These are phyloP conservation scores for peach (Prunus persica) DNA, from an alignment of 306 rosid genomes.

Conservation along the genomic window DNA sequence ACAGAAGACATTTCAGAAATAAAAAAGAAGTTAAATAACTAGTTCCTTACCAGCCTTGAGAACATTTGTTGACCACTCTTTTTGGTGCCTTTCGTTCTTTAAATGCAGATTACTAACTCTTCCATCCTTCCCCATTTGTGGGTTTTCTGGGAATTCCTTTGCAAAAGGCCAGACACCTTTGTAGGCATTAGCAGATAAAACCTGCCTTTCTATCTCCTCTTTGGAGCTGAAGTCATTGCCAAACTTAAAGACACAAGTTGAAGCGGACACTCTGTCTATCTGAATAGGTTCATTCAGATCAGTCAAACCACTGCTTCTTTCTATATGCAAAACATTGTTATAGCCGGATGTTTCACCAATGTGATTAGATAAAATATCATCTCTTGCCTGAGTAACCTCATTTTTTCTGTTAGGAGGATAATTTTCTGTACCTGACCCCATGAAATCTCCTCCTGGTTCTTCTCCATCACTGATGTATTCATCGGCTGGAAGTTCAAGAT, in stretches of 20 bases:
- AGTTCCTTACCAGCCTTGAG: too few relatives aligned
- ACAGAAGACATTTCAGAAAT: too few relatives aligned
- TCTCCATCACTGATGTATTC: conserved; percentile 21
- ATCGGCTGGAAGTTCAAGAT: conserved; percentile 36
- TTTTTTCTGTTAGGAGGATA: not conserved
- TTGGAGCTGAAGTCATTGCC: not conserved
- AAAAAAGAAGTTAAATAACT: too few relatives aligned
- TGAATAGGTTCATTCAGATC: conserved; percentile 30
- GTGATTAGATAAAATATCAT: not conserved
- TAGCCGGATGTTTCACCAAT: not conserved
- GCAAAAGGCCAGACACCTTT: conserved; percentile 15
- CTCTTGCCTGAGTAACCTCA: not conserved
- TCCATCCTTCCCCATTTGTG: not conserved
- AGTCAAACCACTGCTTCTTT: conserved; percentile 7
- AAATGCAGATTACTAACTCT: not conserved
- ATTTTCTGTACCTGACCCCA: not conserved
- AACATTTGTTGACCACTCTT: too few relatives aligned
- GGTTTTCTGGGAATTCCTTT: conserved; percentile 14
- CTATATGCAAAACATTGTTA: conserved; percentile 1
- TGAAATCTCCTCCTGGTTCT: conserved; percentile 12
- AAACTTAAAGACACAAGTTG: not conserved
- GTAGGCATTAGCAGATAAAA: conserved; percentile 17
- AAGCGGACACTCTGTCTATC: conserved; percentile 15
- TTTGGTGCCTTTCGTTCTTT: not conserved
- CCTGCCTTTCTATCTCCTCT: not conserved